Base-by-base conservation (phyloP, 2,329 filamentous ascomycete species). In the Grosmannia serpens region DNA sequence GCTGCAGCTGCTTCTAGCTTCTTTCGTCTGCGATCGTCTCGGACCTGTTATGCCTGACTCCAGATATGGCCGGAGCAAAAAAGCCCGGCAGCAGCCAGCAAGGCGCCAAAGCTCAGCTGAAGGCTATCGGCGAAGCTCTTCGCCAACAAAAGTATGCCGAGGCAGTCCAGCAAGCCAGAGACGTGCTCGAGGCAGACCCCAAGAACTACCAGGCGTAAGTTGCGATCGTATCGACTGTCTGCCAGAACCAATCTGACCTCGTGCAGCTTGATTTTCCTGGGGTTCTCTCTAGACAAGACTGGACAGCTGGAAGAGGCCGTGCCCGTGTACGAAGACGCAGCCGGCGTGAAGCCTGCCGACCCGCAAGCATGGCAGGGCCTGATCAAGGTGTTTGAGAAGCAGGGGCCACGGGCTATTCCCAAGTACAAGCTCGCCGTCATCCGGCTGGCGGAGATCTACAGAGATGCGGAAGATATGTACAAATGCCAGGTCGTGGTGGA, bases 361-460 rank as follows among this genome's bases (percentile, higher is more conserved):
- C 76, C 83, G n/a, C 88, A 92, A 66, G 88, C 88, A 64, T 97
- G 89, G 90, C 88, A 96, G 69, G 94, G 94, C 1, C 76, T 99
- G 52, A 81, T 94, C 70, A 88, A 86, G 67, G 73, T 97, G 33
- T 96, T 90, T 69, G 89, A 96, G 72, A 87, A 84, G 65, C 87
- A 91, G 67, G 85, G 83, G 20, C 71, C 75, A 33, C 78, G 80
- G 58, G 88, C 86, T 66, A 74, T 97, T 17, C 78, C 82, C 58
- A 80, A 86, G 54, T 96, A 96, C 67, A 86, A 87, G 53, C 75
- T 83, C 52, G 88, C 88, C 1, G 87, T 85, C 2, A 71, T 91
- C 59, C 84, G 80, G 61, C 77, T 97, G 51, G 90, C 89, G 9
- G 79, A 86, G 57, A 84, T 96, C 55, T 91, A 88, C 65, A 80